Percentiles rank a stretch among this genome's conserved stretches.
These are phyloP conservation scores for Lophium mytilinum DNA, from an alignment of 495 filamentous ascomycete species.

Conservation along the genomic window DNA sequence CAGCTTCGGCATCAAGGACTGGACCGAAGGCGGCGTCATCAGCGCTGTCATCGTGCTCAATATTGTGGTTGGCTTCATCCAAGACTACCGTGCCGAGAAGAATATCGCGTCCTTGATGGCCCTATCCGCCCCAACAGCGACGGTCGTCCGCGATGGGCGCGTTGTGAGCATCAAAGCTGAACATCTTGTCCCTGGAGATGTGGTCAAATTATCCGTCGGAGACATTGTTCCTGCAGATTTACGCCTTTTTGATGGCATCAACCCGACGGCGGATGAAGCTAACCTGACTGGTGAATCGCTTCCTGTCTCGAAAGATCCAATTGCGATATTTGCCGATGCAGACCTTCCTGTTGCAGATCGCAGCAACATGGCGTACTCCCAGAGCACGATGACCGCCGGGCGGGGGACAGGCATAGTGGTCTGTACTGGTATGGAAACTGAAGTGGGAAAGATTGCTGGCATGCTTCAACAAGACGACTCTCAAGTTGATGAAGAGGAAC, in stretches of 20 bases:
- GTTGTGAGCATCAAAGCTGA: slow-evolving; percentile 56
- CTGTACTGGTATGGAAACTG: slow-evolving; percentile 59
- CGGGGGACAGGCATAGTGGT: slow-evolving; percentile 57
- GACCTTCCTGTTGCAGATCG: slow-evolving; percentile 57
- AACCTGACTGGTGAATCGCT: slow-evolving; percentile 69
- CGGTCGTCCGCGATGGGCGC: slow-evolving; percentile 63
- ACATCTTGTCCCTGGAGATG: slow-evolving; percentile 67
- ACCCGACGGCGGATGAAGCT: slow-evolving; percentile 63
- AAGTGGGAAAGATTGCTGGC: slow-evolving; percentile 61
- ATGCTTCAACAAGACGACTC: slow-evolving; percentile 45
- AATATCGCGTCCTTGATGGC: slow-evolving; percentile 70
- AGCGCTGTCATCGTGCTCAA: slow-evolving; percentile 64
- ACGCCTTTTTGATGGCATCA: slow-evolving; percentile 55
- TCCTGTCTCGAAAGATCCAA: slow-evolving; percentile 49
- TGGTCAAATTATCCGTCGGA: slow-evolving; percentile 54
- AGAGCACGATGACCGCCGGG: slow-evolving; percentile 58
- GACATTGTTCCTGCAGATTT: slow-evolving; percentile 64
- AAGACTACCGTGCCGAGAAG: slow-evolving; percentile 78
- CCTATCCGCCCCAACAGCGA: slow-evolving; percentile 69
- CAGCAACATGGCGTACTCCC: slow-evolving; percentile 62
- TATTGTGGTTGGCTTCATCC: slow-evolving; percentile 65
- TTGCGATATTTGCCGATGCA: slow-evolving; percentile 19
- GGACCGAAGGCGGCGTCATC: slow-evolving; percentile 26
- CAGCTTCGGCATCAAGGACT: slow-evolving; percentile 22
- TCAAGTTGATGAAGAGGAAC: background rate